Base-by-base conservation (phyloP, 352 stramenopile genomes). In the Phytophthora constricta region DNA sequence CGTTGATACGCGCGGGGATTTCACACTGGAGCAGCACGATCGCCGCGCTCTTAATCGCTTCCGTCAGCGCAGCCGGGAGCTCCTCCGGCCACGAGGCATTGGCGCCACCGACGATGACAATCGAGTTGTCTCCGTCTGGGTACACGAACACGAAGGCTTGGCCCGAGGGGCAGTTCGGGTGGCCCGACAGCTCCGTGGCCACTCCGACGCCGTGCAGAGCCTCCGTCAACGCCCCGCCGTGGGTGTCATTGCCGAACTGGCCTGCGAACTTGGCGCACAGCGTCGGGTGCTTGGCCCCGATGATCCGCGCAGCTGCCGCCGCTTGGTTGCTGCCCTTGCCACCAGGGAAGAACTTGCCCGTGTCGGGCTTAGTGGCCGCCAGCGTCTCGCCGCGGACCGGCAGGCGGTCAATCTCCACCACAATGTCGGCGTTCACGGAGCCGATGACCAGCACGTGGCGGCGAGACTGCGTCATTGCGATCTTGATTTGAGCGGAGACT, bases 101-200 rank as follows among this genome's bases (percentile, higher is more conserved):
- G 20, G 87, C 87, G 19, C 87, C 87, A 8, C 84, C 84, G 4
- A 96, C 83, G 39, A 96, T 90, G 19, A 96, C 79, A 57, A 96
- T 96, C 27, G 86, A 92, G 58, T 96, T 96, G 56, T 93, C 82
- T 20, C 87, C 87, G 54, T 91, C 76, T 31, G 87, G 84, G 46
- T 92, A 90, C 31, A 93, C 79, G 9, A 96, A 93, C 39, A 96
- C 86, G 57, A 92, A 90, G 9, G 87, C 87, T 56, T 96, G 87
- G 16, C 87, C 87, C 5, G 86, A 94, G 1, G 85, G 75, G 8
- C 72, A 86, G 46, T 48, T 50, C 13, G 72, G 78, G 46, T 82
- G 69, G 8, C 71, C 77, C 19, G 69, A 72, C 11, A 87, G 72
- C 11, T 56, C 8, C 5, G 70, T 82, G 53, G 86, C 73, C 3